These are phyloP conservation scores for Pholiota conissans DNA, from an alignment of 768 basidiomycete species.

Conservation along the genomic window DNA sequence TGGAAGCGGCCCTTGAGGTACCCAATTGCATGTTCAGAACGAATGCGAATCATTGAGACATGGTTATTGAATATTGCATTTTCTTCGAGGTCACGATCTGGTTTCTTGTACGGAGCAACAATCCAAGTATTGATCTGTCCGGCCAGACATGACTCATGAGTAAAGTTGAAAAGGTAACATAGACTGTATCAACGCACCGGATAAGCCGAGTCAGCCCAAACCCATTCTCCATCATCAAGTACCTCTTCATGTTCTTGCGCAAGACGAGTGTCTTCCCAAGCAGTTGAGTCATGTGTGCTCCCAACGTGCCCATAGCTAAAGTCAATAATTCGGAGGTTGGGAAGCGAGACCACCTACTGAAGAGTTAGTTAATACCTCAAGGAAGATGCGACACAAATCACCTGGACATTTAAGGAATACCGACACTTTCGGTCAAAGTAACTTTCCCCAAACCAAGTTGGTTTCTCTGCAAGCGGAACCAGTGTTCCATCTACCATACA, in stretches of 20 bases:
- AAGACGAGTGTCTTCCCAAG: slow-evolving; percentile 25
- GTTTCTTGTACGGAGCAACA: slow-evolving; percentile 24
- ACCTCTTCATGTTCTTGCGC: slow-evolving; percentile 20
- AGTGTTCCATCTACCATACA: slow-evolving; percentile 39
- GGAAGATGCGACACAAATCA: no score
- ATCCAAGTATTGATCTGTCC: not conserved
- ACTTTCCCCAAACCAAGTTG: not conserved
- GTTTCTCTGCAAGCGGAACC: slow-evolving; percentile 24
- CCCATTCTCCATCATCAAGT: slow-evolving; percentile 25
- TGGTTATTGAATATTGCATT: slow-evolving; percentile 24
- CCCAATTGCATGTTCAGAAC: slow-evolving; percentile 32
- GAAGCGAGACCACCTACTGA: no score
- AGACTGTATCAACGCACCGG: slow-evolving; percentile 20
- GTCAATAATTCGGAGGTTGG: slow-evolving; percentile 30
- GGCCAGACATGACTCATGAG: no score
- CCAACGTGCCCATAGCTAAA: slow-evolving; percentile 32
- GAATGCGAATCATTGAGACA: slow-evolving; percentile 25
- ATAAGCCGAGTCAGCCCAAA: slow-evolving; percentile 42
- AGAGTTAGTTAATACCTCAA: no score
- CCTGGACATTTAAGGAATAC: no score
- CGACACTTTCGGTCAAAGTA: no score
- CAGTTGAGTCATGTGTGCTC: slow-evolving; percentile 36
- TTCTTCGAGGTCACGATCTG: slow-evolving; percentile 15
- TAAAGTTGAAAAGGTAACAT: no score
- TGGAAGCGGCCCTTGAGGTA: slow-evolving; percentile 33